Percentiles rank a stretch among this genome's conserved stretches.
These are phyloP conservation scores for Cryptosporidium viatorum DNA, from an alignment of 169 alveolate species.

Conservation along the genomic window DNA sequence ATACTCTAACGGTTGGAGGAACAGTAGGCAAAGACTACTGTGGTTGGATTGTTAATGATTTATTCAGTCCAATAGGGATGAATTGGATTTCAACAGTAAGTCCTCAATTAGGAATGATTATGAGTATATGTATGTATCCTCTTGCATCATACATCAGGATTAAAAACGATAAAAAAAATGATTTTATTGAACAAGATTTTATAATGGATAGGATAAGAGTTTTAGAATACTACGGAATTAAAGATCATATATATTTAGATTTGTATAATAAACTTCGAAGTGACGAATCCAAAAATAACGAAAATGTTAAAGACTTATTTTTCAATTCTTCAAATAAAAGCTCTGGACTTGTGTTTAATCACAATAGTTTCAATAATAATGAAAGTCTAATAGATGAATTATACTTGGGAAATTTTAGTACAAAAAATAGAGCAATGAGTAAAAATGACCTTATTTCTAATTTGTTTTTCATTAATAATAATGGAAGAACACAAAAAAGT, in stretches of 20 bases:
- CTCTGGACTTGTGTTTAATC: neutral
- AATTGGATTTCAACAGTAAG: conserved; percentile 52
- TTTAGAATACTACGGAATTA: conserved; percentile 16
- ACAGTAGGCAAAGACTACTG: conserved; percentile 65
- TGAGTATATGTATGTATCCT: conserved; percentile 50
- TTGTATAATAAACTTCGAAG: conserved; percentile 2
- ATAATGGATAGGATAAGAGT: conserved; percentile 11
- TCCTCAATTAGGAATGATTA: conserved; percentile 46
- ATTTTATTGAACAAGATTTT: neutral
- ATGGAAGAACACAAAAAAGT: neutral
- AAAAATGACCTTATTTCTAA: conserved; percentile 12
- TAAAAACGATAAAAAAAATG: neutral
- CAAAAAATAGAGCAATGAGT: neutral
- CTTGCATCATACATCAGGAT: conserved; percentile 46
- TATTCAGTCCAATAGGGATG: conserved; percentile 42
- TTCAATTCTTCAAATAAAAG: neutral
- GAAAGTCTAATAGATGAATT: neutral
- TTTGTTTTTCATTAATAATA: neutral
- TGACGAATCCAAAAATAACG: neutral
- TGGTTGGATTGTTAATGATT: conserved; percentile 49
- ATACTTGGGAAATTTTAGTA: neutral
- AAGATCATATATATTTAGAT: neutral
- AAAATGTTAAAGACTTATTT: neutral
- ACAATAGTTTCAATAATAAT: neutral
- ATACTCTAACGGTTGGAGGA: conserved; percentile 32